A percentile compares a stretch with the other conserved stretches of the same genome.
phyloP scores from a whole-genome alignment of 1,284 basidiomycete genomes.

The Ustilago nuda region DNA sequence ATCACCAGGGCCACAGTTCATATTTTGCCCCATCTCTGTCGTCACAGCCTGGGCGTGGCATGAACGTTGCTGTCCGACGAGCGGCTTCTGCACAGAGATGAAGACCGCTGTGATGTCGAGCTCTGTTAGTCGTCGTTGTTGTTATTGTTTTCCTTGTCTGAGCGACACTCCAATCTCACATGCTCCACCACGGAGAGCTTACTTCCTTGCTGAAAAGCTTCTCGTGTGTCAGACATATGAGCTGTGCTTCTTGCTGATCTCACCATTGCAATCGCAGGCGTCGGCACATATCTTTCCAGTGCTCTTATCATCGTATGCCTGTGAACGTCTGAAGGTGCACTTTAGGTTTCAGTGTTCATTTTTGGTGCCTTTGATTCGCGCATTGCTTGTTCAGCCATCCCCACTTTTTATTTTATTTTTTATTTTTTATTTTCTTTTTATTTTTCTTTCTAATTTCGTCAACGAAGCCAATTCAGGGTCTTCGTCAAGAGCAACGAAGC shows the following conservation, averaged over 20 bases:
- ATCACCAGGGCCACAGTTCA: neutral
- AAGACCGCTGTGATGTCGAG: neutral
- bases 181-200: too few relatives aligned
- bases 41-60: neutral
- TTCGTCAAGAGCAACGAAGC: slow-evolving; percentile 8
- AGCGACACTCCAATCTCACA: too few relatives aligned
- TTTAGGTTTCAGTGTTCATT: neutral
- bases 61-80: neutral
- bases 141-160: neutral
- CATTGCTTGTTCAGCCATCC: neutral
- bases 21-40: neutral
- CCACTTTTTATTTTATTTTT: neutral
- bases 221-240: neutral
- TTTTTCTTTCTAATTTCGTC: slow-evolving; percentile 4
- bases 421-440: neutral
- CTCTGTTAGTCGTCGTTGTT: neutral
- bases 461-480: slow-evolving; percentile 1
- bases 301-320: too few relatives aligned
- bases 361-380: slow-evolving; percentile 3
- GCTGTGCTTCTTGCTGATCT: too few relatives aligned
- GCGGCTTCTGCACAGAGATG: neutral
- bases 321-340: too few relatives aligned
- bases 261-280: too few relatives aligned
- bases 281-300: too few relatives aligned
- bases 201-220: neutral